Evolutionary conservation across 176 grass and related monocot genomes (phyloP).

Genomic region (Coix lacrymajobi): DNA sequence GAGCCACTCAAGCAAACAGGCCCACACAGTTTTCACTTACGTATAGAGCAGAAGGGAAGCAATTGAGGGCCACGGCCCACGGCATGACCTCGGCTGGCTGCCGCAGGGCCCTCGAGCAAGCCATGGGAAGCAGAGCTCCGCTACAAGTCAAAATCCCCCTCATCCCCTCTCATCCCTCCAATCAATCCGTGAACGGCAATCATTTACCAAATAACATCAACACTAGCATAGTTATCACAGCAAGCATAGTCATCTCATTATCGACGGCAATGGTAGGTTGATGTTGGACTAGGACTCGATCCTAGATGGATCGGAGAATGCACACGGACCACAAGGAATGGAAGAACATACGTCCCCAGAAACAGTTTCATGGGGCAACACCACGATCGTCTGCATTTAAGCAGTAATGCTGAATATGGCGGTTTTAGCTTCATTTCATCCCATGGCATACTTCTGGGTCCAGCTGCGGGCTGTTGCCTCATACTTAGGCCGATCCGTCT

Average conservation of each 20-base stretch:
- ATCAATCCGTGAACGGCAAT: not conserved
- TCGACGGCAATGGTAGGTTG: constrained; percentile 27
- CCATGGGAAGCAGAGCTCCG: not conserved
- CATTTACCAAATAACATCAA: constrained; percentile 20
- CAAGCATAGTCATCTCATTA: constrained; percentile 41
- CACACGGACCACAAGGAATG: constrained; percentile 24
- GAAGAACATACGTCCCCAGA: constrained; percentile 29
- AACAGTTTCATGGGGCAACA: constrained; percentile 22
- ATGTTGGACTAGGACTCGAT: constrained; percentile 32
- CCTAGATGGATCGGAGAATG: constrained; percentile 39
- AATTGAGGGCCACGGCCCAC: not conserved
- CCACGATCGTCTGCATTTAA: constrained; percentile 33
- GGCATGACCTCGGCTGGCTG: not conserved
- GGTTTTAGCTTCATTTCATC: constrained; percentile 12
- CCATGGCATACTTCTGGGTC: constrained; percentile 75
- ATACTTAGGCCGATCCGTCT: constrained; percentile 50
- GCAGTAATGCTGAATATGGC: not conserved
- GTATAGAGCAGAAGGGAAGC: not conserved
- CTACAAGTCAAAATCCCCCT: not conserved
- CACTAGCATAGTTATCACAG: constrained; percentile 25
- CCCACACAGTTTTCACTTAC: too few species aligned
- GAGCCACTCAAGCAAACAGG: too few species aligned
- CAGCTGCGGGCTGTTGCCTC: constrained; percentile 64
- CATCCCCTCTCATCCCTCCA: not conserved
- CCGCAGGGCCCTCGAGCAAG: not conserved